phyloP scores from a whole-genome alignment of 495 filamentous ascomycete genomes.

The Haplographium delicatum region DNA sequence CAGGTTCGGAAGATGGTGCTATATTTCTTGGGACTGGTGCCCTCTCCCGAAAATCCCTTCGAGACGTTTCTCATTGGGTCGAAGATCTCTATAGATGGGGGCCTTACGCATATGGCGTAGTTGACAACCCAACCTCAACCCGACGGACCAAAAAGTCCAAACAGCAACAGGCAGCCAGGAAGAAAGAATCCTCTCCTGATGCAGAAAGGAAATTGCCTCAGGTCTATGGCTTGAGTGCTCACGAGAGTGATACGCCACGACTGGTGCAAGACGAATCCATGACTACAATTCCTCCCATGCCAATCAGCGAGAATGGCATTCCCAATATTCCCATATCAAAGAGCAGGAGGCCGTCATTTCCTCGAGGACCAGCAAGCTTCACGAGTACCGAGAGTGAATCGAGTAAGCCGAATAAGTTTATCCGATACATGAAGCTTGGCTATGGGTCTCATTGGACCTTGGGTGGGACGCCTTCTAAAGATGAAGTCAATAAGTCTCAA shows the following conservation, averaged over 20 bases:
- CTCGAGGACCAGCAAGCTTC: constrained; percentile 4
- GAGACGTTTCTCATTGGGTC: constrained; percentile 72
- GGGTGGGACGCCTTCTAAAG: constrained; percentile 19
- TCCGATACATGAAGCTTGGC: constrained; percentile 48
- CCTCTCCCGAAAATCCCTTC: constrained; percentile 58
- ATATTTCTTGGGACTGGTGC: constrained; percentile 76
- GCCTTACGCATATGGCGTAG: constrained; percentile 72
- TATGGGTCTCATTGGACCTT: constrained; percentile 53
- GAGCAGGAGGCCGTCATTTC: constrained; percentile 7
- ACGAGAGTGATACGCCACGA: neutral
- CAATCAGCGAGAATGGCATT: constrained; percentile 1
- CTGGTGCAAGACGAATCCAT: neutral
- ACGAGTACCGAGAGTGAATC: constrained; percentile 22
- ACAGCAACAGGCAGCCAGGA: neutral
- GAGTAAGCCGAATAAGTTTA: constrained; percentile 36
- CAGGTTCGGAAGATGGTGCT: constrained; percentile 70
- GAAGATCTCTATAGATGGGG: constrained; percentile 76
- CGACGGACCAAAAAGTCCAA: constrained; percentile 26
- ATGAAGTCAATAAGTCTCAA: neutral
- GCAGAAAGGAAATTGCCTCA: neutral
- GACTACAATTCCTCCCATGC: constrained; percentile 7
- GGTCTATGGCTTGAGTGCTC: neutral
- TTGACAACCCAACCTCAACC: constrained; percentile 61
- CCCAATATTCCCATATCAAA: neutral
- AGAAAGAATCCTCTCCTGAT: neutral